A percentile compares a stretch with the other conserved stretches of the same genome.
phyloP scores from a whole-genome alignment of 441 rosid species.

The Hypseocharis bilobata region DNA sequence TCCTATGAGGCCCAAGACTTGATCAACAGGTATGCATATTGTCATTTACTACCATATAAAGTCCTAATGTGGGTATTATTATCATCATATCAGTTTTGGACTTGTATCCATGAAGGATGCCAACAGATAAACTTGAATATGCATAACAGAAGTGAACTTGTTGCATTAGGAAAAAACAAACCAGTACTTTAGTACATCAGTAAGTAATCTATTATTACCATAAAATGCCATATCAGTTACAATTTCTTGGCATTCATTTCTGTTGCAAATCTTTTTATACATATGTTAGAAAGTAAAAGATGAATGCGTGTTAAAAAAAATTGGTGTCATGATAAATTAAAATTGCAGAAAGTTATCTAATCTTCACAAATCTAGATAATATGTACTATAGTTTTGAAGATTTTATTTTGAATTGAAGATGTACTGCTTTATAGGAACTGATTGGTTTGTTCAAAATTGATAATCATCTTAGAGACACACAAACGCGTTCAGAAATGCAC shows the following conservation, averaged over 20 bases:
- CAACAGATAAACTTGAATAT: background rate
- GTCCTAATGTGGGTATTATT: background rate
- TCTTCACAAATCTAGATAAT: too few species aligned
- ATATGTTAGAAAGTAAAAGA: background rate
- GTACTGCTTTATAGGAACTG: too few species aligned
- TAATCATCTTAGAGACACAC: too few species aligned
- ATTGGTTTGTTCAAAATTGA: too few species aligned
- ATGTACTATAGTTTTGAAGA: too few species aligned
- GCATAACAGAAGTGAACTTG: background rate
- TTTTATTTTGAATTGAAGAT: too few species aligned
- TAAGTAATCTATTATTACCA: background rate
- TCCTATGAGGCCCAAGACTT: slow-evolving; percentile 71
- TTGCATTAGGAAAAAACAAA: background rate
- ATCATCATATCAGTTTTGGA: background rate
- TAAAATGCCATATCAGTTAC: background rate
- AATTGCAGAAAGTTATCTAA: too few species aligned
- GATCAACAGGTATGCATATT: slow-evolving; percentile 53
- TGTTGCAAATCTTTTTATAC: background rate
- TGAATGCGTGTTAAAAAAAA: too few species aligned
- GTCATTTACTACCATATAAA: background rate
- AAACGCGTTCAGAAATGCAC: too few species aligned
- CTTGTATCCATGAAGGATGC: background rate
- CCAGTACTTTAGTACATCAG: background rate
- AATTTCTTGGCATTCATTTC: background rate
- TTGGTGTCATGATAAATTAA: too few species aligned